Conservation (phyloP, 805 yeast species). For the Cyberlindnera petersonii region DNA sequence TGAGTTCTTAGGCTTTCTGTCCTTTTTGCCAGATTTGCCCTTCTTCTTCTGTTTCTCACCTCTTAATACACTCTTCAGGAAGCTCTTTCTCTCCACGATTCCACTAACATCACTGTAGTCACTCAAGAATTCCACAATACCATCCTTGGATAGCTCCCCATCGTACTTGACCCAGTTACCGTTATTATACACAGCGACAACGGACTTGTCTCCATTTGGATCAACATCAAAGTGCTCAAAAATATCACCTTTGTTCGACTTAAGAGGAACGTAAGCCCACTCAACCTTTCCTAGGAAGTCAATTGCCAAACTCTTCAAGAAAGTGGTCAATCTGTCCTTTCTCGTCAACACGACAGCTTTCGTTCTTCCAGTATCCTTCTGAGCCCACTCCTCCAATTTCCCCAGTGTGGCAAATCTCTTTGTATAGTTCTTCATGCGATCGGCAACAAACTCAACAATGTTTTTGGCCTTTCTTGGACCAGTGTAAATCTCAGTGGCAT, state of each 20-base stretch:
- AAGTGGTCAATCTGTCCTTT: constrained; percentile 46
- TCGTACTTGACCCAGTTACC: constrained; percentile 23
- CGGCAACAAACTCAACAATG: constrained; percentile 49
- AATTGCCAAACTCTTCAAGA: constrained; percentile 62
- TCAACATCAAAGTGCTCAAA: constrained; percentile 17
- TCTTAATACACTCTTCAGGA: constrained; percentile 22
- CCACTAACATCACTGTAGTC: constrained; percentile 27
- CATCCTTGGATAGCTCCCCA: constrained; percentile 31
- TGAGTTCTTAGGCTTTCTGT: neutral
- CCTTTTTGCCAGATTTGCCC: constrained; percentile 5
- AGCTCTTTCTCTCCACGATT: constrained; percentile 10
- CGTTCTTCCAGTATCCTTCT: constrained; percentile 21
- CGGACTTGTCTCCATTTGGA: constrained; percentile 13
- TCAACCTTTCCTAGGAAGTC: constrained; percentile 55
- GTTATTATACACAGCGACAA: constrained; percentile 11
- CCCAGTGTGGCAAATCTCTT: constrained; percentile 41
- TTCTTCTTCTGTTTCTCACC: constrained; percentile 23
- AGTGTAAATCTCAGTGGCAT: constrained; percentile 52
- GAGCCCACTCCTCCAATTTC: constrained; percentile 30
- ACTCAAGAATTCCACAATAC: constrained; percentile 31
- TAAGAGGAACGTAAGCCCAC: constrained; percentile 40
- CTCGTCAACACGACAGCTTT: constrained; percentile 53
- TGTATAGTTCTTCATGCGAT: constrained; percentile 64
- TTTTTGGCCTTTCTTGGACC: constrained; percentile 59
- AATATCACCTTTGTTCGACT: constrained; percentile 22